phyloP scores from a whole-genome alignment of 352 stramenopile species.

The Elongisporangium prolatum region DNA sequence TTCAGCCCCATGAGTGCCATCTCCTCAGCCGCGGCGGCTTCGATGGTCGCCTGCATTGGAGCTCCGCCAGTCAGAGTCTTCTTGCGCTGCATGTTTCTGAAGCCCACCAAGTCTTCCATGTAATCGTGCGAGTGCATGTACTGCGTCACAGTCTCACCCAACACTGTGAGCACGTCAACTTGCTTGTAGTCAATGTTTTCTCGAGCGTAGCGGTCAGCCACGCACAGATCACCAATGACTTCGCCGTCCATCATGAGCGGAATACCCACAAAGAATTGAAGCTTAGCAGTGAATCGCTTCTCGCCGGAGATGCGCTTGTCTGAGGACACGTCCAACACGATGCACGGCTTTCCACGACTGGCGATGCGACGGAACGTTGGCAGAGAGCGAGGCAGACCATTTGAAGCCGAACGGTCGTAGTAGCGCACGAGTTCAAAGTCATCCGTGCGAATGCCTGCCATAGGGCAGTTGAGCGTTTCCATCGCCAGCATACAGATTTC shows the following conservation, averaged over 20 bases:
- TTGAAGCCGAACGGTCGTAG: conserved; percentile 45
- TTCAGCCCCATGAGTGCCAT: conserved; percentile 2
- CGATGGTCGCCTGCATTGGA: background rate
- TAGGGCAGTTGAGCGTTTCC: conserved; percentile 80
- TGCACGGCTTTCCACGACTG: conserved; percentile 82
- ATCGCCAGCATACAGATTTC: conserved; percentile 87
- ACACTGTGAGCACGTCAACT: conserved; percentile 81
- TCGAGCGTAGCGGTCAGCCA: conserved; percentile 73
- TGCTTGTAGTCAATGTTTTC: conserved; percentile 82
- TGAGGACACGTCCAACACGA: conserved; percentile 81
- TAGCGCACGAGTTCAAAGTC: conserved; percentile 87
- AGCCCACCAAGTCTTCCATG: conserved; percentile 65
- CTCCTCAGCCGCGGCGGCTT: background rate
- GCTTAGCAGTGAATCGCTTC: conserved; percentile 75
- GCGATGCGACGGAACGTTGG: conserved; percentile 85
- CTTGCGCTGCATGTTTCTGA: conserved; percentile 41
- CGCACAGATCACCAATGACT: conserved; percentile 83
- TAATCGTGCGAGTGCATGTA: conserved; percentile 87
- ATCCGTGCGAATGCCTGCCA: conserved; percentile 84
- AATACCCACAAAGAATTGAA: conserved; percentile 88
- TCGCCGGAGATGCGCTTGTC: conserved; percentile 88
- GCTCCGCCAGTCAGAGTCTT: background rate
- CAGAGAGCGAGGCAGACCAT: conserved; percentile 63
- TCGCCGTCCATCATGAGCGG: conserved; percentile 79
- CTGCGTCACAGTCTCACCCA: conserved; percentile 84